Conservation (phyloP, 208 protist species). For the Naegleria gruberi region DNA sequence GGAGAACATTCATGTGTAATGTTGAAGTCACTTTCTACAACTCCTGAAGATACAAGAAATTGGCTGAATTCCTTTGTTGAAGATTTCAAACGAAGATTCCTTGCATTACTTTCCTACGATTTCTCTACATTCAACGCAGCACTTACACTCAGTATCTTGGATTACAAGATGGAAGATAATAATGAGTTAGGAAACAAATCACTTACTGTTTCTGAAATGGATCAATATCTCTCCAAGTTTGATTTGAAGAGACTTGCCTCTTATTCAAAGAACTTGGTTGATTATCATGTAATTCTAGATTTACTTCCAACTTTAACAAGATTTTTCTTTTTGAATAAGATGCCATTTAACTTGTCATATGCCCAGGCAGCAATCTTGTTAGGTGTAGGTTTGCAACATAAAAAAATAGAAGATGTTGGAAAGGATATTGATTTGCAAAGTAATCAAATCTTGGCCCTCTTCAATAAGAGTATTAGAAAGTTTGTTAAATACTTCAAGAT, state of each 20-base stretch:
- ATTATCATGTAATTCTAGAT: constrained; percentile 68
- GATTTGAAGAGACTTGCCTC: constrained; percentile 18
- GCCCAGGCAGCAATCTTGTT: constrained; percentile 58
- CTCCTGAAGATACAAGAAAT: not conserved
- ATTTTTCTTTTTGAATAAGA: constrained; percentile 46
- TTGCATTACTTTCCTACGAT: not conserved
- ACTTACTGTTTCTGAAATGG: not conserved
- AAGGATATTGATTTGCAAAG: constrained; percentile 28
- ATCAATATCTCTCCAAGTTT: not conserved
- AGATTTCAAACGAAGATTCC: constrained; percentile 21
- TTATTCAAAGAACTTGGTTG: constrained; percentile 26
- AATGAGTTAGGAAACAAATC: not conserved
- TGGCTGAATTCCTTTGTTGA: not conserved
- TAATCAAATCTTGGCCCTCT: constrained; percentile 28
- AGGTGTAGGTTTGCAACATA: constrained; percentile 53
- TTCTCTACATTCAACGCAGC: not conserved
- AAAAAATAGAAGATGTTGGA: constrained; percentile 11
- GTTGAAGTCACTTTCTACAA: constrained; percentile 53
- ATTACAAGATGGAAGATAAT: constrained; percentile 2
- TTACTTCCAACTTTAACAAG: constrained; percentile 58
- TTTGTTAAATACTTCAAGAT: constrained; percentile 6
- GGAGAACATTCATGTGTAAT: constrained; percentile 99
- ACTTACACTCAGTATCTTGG: not conserved
- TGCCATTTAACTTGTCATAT: constrained; percentile 27
- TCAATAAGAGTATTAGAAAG: constrained; percentile 20